These are phyloP conservation scores for Penicillium alfredii DNA, from an alignment of 495 filamentous ascomycete genomes.

Conservation along the genomic window DNA sequence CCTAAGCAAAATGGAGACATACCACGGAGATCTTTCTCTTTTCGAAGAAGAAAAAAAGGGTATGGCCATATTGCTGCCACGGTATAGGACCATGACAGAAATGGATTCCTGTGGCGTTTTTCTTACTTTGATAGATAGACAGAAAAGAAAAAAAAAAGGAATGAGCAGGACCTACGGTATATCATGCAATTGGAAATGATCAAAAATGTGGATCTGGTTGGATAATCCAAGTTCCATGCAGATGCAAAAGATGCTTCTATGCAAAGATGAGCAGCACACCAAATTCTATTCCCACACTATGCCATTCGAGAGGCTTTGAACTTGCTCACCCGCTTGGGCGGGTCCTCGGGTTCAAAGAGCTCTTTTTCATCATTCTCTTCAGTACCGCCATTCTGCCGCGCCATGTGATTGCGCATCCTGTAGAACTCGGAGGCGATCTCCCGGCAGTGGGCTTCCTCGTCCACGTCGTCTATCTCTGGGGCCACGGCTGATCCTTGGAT, in stretches of 20 bases:
- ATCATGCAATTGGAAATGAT: too few species aligned
- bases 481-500: conserved; percentile 19
- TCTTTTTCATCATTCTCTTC: conserved; percentile 50
- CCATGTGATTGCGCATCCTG: conserved; percentile 68
- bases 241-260: too few species aligned
- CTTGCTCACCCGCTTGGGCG: conserved; percentile 70
- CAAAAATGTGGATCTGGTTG: too few species aligned
- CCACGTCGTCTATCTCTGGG: conserved; percentile 64
- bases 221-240: too few species aligned
- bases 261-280: too few species aligned
- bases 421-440: conserved; percentile 79
- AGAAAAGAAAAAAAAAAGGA: not conserved
- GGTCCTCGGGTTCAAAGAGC: conserved; percentile 53
- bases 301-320: conserved; percentile 81
- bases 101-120: not conserved
- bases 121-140: not conserved
- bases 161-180: not conserved
- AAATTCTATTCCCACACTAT: conserved; percentile 12
- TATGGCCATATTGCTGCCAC: too few species aligned
- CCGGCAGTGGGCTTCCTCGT: conserved; percentile 63
- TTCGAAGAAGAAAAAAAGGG: conserved; percentile 6
- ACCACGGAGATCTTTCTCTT: conserved; percentile 14
- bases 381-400: conserved; percentile 74
- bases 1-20: conserved; percentile 5
- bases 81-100: too few species aligned